Evolutionary conservation across 129 eudicot species (phyloP).

Genomic region (Chrysanthemum makinoi): DNA sequence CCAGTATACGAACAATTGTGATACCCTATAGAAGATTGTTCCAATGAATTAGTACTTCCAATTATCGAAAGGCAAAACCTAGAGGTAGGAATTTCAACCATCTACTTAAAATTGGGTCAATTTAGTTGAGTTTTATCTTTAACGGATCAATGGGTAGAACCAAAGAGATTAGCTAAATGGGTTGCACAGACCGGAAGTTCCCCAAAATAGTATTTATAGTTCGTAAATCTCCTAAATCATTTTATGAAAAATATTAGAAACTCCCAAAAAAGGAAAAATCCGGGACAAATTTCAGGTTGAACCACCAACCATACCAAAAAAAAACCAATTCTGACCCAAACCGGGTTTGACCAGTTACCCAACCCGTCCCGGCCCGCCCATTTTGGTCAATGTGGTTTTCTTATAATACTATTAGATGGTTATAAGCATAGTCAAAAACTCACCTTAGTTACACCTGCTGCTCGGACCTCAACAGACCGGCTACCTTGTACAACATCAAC

Average conservation of each 20-base stretch:
- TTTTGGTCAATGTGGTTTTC: background rate
- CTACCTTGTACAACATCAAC: constrained; percentile 97
- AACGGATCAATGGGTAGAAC: background rate
- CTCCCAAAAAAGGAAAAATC: background rate
- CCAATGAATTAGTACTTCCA: constrained; percentile 13
- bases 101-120: background rate
- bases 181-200: background rate
- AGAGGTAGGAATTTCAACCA: background rate
- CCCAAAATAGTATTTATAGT: background rate
- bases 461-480: constrained; percentile 93
- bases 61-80: background rate
- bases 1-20: constrained; percentile 87
- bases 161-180: background rate
- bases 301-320: too few relatives aligned
- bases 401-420: background rate
- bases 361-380: background rate
- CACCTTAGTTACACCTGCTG: constrained; percentile 98
- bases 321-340: background rate
- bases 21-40: constrained; percentile 57
- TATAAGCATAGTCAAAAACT: constrained; percentile 13
- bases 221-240: background rate
- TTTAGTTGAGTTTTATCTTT: background rate
- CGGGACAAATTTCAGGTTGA: background rate
- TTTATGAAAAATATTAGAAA: background rate
- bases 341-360: background rate